These are phyloP conservation scores for Anthracocystis setariae DNA, from an alignment of 1,284 basidiomycete genomes.

Conservation along the genomic window DNA sequence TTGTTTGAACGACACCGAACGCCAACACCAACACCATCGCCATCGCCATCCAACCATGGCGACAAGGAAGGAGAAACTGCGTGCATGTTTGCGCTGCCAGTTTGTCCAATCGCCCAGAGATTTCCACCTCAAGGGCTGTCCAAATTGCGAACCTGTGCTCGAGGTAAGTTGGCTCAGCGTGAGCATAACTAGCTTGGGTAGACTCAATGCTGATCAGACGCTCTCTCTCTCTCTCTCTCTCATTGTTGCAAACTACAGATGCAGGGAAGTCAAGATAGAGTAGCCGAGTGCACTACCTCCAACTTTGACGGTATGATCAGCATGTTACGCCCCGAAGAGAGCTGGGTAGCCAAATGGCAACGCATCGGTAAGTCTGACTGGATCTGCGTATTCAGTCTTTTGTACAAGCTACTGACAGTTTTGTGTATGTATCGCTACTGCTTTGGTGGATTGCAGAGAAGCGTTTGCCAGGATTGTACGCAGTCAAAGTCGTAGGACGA, in stretches of 20 bases:
- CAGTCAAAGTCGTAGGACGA: slow-evolving; percentile 64
- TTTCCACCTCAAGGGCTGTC: slow-evolving; percentile 87
- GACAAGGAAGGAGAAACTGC: slow-evolving; percentile 71
- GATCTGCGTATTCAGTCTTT: too few species aligned
- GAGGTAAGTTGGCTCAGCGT: slow-evolving; percentile 76
- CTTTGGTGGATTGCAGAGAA: slow-evolving; percentile 51
- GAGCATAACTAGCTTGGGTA: too few species aligned
- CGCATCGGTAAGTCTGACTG: slow-evolving; percentile 44
- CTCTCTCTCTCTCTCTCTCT: background rate
- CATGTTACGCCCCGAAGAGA: slow-evolving; percentile 84
- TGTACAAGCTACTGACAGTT: too few species aligned
- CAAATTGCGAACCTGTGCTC: slow-evolving; percentile 95
- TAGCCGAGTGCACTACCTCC: slow-evolving; percentile 88
- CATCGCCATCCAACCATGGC: slow-evolving; percentile 28
- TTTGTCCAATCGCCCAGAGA: slow-evolving; percentile 85
- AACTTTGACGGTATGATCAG: slow-evolving; percentile 93
- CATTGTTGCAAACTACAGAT: slow-evolving; percentile 75
- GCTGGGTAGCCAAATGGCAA: slow-evolving; percentile 81
- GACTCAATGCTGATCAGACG: background rate
- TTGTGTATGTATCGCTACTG: too few species aligned
- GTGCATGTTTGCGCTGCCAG: slow-evolving; percentile 92
- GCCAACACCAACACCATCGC: background rate
- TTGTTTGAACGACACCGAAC: too few species aligned
- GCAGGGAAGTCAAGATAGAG: slow-evolving; percentile 85
- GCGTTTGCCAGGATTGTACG: slow-evolving; percentile 64